phyloP scores from a whole-genome alignment of 2,329 filamentous ascomycete species.

The Clonostachys solani region DNA sequence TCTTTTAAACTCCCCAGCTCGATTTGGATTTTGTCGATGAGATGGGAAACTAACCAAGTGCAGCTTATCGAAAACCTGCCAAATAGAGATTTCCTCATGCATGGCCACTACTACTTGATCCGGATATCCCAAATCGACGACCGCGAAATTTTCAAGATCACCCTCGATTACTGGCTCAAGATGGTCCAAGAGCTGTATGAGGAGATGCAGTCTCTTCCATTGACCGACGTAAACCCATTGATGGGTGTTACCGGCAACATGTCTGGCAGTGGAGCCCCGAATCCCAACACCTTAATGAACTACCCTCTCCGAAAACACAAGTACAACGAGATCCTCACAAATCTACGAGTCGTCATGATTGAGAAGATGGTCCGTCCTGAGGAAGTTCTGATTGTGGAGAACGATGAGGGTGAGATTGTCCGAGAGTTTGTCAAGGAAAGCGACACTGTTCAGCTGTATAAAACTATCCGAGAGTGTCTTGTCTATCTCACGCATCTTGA shows the following conservation, averaged over 20 bases:
- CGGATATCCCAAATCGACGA: conserved; percentile 98
- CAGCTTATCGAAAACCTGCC: conserved; percentile 92
- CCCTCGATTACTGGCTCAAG: conserved; percentile 98
- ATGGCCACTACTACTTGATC: conserved; percentile 97
- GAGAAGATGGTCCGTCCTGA: conserved; percentile 99
- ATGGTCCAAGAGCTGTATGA: conserved; percentile 97
- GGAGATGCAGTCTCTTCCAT: conserved; percentile 95
- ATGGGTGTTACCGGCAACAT: conserved; percentile 71
- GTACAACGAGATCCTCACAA: conserved; percentile 90
- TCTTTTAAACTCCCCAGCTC: conserved; percentile 6
- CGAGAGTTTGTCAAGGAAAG: conserved; percentile 99
- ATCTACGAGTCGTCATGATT: conserved; percentile 96
- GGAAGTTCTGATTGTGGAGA: conserved; percentile 98
- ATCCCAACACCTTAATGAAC: conserved; percentile 79
- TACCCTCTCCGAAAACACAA: conserved; percentile 97
- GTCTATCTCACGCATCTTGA: conserved; percentile 97
- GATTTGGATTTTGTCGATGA: conserved; percentile 3
- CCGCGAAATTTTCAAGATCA: conserved; percentile 99
- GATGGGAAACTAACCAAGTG: conserved; percentile 3
- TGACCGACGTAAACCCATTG: conserved; percentile 88
- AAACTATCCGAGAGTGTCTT: conserved; percentile 94
- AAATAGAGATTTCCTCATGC: conserved; percentile 89
- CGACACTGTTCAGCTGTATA: conserved; percentile 98
- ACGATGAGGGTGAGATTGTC: conserved; percentile 98
- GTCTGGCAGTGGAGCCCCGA: conserved; percentile 76